Base-by-base conservation (phyloP, 1,139 yeast genomes). In the Casaregolazyma lundiana region DNA sequence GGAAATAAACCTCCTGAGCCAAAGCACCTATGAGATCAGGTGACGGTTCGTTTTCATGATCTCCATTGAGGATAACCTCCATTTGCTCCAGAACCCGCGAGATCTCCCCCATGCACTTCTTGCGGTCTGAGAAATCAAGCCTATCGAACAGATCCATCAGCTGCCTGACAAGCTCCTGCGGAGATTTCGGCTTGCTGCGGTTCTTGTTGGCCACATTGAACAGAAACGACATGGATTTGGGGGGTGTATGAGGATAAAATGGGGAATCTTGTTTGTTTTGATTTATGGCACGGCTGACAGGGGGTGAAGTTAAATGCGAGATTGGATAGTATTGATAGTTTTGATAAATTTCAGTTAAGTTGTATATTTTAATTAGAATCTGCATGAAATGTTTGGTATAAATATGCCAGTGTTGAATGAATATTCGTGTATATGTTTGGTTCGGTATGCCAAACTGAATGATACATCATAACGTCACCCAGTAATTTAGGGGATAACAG, bases 111-210 rank as follows among this genome's bases (percentile, higher is more conserved):
- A 84, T 88, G 36, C 75, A 73, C 65, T 78, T 17, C 29, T 17
- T 34, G 9, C 38, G 24, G 19, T 41, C 44, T 8, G 38, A 20
- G n/a, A 42, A 17, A 35, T 42, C 45, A 35, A 85, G 71, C 60
- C 86, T 83, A 32, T 73, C 66, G 15, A 88, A 73, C 57, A 80
- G 87, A 46, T 92, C 97, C 54, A 78, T 78, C 52, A 89, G 72
- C 11, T 81, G 80, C 48, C 87, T 75, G 13, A 88, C 84, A 50
- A 89, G 75, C 60, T 92, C 98, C 32, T 77, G 79, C 1, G 97
- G 95, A 2, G 96, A 82, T 65, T 88, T 88, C n/a, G 95, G 96
- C 62, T 83, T 86, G 44, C 63, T 65, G 61, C 96, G 76, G 32
- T 26, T 26, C 13, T 26, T 26, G 15, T 15, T 15, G 32, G 32